Base-by-base conservation (phyloP, 805 yeast species). In the Metschnikowia continentalis region DNA sequence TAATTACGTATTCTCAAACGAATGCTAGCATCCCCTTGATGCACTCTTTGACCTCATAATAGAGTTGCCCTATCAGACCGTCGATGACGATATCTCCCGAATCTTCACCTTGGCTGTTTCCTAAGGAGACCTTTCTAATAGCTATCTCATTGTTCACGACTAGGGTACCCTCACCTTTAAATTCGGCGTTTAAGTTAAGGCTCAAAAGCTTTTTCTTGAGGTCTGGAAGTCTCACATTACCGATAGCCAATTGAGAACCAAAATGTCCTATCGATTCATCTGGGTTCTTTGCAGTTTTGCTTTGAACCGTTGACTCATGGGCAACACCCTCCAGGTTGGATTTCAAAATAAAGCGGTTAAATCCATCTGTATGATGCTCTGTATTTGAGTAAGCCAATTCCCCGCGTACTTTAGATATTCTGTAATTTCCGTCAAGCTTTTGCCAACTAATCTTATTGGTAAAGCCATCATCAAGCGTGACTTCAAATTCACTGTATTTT, bases 81-180 rank as follows among this genome's bases (percentile, higher is more conserved):
- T 92, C 96, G 13, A 94, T 83, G 4, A 86, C 71, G n/a, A 92
- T 78, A 60, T 86, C 86, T 41, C 97, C 96, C 44, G 89, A 90
- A 40, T 79, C 84, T 22, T 74, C 78, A 26, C 69, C 66, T 47
- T 70, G 74, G 7, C 58, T 52, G 19, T 64, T 63, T 33, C 72
- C 66, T 52, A 69, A 65, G 1, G 74, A 63, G 2, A 87, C 75
- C 63, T 92, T 92, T 49, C 89, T 73, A 7, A 94, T 82, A 0
- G 88, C 84, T 15, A 94, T 79, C 47, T 73, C 73, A 50, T 86
- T 86, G 61, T 91, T 91, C 41, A 95, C 86, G 13, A 91, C 96
- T 37, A 94, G 71, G 0, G 90, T 83, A 64, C 98, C 98, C 65
- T 90, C 97, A 49, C 97, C 95, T 66, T 86, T 83, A 65, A 92